These are phyloP conservation scores for Fusarium vanettenii DNA, from an alignment of 2,329 filamentous ascomycete genomes.

Conservation along the genomic window DNA sequence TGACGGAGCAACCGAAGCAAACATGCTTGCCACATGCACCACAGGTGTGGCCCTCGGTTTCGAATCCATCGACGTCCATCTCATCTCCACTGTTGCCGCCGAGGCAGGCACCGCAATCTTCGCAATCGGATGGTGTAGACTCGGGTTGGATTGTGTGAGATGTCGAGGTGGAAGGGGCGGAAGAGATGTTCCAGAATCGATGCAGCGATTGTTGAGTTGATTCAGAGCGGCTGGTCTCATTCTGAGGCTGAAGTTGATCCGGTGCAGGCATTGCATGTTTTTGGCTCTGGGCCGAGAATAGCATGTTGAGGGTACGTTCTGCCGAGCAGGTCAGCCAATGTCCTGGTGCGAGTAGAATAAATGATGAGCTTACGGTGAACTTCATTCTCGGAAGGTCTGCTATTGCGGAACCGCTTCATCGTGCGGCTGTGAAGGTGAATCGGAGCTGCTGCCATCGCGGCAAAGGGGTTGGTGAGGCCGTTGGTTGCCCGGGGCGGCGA, in stretches of 20 bases:
- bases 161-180: conserved; percentile 45
- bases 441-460: conserved; percentile 50
- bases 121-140: conserved; percentile 55
- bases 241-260: conserved; percentile 19
- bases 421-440: conserved; percentile 67
- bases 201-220: conserved; percentile 65
- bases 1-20: conserved; percentile 70
- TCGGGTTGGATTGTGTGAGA: conserved; percentile 37
- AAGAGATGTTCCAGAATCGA: conserved; percentile 69
- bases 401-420: conserved; percentile 70
- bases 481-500: conserved; percentile 48
- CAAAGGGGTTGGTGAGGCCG: conserved; percentile 46
- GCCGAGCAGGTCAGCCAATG: conserved; percentile 27
- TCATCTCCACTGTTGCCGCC: conserved; percentile 36
- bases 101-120: conserved; percentile 62
- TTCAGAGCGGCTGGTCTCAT: conserved; percentile 11
- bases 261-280: conserved; percentile 8
- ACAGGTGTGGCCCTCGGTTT: conserved; percentile 52
- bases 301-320: conserved; percentile 69
- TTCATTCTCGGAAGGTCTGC: conserved; percentile 65
- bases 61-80: conserved; percentile 54
- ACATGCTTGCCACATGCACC: conserved; percentile 65
- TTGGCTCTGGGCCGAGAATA: conserved; percentile 66
- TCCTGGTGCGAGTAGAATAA: neutral
- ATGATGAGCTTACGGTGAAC: conserved; percentile 62